Conservation (phyloP, 495 filamentous ascomycete genomes). For the Podospora bellae-mahoneyi region DNA sequence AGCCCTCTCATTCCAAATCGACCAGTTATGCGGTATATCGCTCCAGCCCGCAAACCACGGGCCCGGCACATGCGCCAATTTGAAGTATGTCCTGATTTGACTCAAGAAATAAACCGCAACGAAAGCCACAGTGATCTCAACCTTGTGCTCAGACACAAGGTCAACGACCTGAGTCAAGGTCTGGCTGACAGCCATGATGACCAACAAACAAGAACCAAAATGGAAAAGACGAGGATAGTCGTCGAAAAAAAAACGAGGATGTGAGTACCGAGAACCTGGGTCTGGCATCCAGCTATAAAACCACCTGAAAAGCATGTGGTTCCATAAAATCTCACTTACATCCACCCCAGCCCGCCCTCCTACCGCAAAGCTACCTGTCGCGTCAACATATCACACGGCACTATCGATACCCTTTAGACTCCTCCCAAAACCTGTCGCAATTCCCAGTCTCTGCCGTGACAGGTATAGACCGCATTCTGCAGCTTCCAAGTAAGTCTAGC, state of each 20-base stretch:
- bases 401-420: neutral
- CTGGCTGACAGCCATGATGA: neutral
- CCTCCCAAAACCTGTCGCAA: too few species aligned
- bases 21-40: slow-evolving; percentile 20
- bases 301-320: neutral
- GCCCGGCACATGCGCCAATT: slow-evolving; percentile 28
- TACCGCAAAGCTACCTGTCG: neutral
- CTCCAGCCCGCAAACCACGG: slow-evolving; percentile 29
- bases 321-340: neutral
- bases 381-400: neutral
- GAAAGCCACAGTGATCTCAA: neutral
- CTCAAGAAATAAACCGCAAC: slow-evolving; percentile 6
- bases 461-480: neutral
- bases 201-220: neutral
- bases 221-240: neutral
- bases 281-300: neutral
- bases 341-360: neutral
- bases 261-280: neutral
- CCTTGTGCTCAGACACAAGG: slow-evolving; percentile 1
- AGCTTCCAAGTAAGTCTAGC: neutral
- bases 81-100: neutral
- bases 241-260: neutral
- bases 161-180: neutral
- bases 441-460: neutral
- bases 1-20: slow-evolving; percentile 17